phyloP scores from a whole-genome alignment of 2,329 filamentous ascomycete species.

The Penicillium brevicompactum region DNA sequence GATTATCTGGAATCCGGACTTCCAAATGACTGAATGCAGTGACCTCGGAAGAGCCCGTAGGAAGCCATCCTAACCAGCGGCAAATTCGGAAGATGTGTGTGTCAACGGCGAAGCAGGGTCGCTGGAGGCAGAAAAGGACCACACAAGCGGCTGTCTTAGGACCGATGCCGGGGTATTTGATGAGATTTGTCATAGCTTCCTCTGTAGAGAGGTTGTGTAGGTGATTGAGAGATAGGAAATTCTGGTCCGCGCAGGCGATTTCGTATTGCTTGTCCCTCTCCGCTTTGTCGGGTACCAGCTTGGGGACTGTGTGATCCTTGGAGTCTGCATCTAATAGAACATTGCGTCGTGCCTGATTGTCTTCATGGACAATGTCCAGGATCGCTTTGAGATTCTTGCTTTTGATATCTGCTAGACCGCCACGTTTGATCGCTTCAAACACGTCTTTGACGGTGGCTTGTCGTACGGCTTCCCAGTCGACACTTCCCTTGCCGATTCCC shows the following conservation, averaged over 20 bases:
- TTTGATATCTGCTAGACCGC: conserved; percentile 72
- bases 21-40: conserved; percentile 63
- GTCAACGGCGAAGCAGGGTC: conserved; percentile 66
- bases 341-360: conserved; percentile 62
- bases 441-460: conserved; percentile 61
- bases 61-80: conserved; percentile 65
- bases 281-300: conserved; percentile 37
- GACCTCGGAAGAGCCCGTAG: conserved; percentile 48
- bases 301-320: conserved; percentile 32
- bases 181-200: conserved; percentile 60
- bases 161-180: conserved; percentile 64
- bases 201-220: conserved; percentile 58
- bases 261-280: conserved; percentile 58
- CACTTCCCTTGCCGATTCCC: conserved; percentile 69
- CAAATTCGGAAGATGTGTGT: conserved; percentile 67
- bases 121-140: conserved; percentile 64
- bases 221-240: conserved; percentile 67
- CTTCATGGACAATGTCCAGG: conserved; percentile 69
- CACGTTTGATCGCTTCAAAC: conserved; percentile 68
- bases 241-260: conserved; percentile 58
- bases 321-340: conserved; percentile 51
- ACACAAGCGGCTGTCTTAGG: conserved; percentile 69
- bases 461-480: conserved; percentile 74
- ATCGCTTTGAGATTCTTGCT: conserved; percentile 73
- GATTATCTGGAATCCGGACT: conserved; percentile 60